These are phyloP conservation scores for Botrytis medusae DNA, from an alignment of 2,329 filamentous ascomycete genomes.

Conservation along the genomic window DNA sequence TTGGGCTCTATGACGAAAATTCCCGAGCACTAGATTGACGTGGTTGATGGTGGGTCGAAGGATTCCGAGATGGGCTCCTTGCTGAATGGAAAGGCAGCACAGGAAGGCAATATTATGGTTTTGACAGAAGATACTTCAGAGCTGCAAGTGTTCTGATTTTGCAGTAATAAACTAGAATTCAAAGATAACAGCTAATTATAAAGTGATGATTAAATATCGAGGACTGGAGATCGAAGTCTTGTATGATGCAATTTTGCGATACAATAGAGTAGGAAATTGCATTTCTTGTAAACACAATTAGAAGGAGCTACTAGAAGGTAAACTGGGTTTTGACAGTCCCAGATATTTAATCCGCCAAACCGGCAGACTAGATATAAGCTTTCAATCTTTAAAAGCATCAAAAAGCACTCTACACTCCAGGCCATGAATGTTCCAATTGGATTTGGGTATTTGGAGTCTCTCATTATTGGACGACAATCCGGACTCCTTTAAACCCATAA, in stretches of 20 bases:
- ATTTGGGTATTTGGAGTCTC: neutral
- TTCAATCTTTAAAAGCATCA: neutral
- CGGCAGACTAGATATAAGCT: neutral
- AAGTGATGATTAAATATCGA: no score
- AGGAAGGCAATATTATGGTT: neutral
- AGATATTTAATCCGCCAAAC: neutral
- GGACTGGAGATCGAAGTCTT: neutral
- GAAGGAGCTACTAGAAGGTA: neutral
- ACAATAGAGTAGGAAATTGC: neutral
- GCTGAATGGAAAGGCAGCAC: neutral
- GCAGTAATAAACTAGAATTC: no score
- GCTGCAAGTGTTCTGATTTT: neutral
- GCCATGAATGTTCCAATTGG: neutral
- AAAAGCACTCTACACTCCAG: neutral
- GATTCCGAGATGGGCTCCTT: neutral
- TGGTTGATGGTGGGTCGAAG: neutral
- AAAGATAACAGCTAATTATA: neutral
- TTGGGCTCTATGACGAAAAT: neutral
- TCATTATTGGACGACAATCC: neutral
- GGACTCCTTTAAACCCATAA: neutral
- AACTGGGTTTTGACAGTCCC: neutral
- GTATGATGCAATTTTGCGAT: no score
- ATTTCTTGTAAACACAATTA: no score
- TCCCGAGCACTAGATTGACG: neutral
- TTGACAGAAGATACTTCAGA: neutral